phyloP scores from a whole-genome alignment of 108 stramenopile genomes.

The Skeletonema tropicum region DNA sequence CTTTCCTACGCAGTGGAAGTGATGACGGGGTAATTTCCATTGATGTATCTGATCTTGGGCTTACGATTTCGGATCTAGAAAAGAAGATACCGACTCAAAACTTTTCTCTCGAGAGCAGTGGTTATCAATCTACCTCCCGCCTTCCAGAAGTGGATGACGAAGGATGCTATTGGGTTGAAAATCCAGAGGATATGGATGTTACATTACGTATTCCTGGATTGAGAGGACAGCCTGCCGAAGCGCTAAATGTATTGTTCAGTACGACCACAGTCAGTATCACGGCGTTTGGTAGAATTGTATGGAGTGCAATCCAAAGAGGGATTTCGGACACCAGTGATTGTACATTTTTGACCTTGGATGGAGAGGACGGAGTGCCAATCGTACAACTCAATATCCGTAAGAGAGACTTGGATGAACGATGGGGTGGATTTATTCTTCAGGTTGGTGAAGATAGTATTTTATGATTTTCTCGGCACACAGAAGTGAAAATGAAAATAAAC shows the following conservation, averaged over 20 bases:
- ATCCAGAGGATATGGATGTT: constrained; percentile 39
- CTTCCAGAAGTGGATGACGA: constrained; percentile 47
- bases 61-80: constrained; percentile 57
- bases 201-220: constrained; percentile 57
- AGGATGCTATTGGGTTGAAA: constrained; percentile 59
- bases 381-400: constrained; percentile 39
- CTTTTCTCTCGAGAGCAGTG: constrained; percentile 32
- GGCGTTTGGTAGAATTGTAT: constrained; percentile 58
- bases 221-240: constrained; percentile 55
- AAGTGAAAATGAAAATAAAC: not conserved
- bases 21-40: constrained; percentile 5
- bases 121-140: constrained; percentile 49
- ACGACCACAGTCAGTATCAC: constrained; percentile 52
- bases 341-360: constrained; percentile 42
- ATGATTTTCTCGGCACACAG: constrained; percentile 13
- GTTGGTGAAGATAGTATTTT: constrained; percentile 64
- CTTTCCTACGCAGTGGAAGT: too few species aligned
- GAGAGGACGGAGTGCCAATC: constrained; percentile 49
- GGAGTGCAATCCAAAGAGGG: constrained; percentile 47
- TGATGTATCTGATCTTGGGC: constrained; percentile 55
- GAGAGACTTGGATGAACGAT: constrained; percentile 41
- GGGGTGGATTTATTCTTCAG: constrained; percentile 61
- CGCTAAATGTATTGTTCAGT: constrained; percentile 34
- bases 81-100: constrained; percentile 35
- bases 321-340: constrained; percentile 30